Conservation (phyloP, 495 filamentous ascomycete genomes). For the Hypoxylon perforatum region DNA sequence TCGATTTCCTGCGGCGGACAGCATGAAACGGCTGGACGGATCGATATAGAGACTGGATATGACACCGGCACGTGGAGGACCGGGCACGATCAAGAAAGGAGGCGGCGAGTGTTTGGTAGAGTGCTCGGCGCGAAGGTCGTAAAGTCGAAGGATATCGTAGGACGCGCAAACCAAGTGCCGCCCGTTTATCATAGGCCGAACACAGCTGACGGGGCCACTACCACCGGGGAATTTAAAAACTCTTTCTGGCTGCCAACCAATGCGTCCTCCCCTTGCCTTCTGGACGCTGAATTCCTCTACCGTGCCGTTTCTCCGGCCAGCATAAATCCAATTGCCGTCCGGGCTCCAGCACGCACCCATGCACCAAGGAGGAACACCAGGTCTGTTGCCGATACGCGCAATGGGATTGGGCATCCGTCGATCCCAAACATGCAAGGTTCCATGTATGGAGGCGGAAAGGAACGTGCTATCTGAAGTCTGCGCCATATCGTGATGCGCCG, state of each 20-base stretch:
- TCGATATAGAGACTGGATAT: conserved; percentile 87
- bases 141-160: conserved; percentile 92
- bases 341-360: conserved; percentile 98
- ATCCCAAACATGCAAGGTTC: conserved; percentile 92
- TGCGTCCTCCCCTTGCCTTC: conserved; percentile 69
- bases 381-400: conserved; percentile 76
- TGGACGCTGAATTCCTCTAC: conserved; percentile 95
- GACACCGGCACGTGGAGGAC: conserved; percentile 87
- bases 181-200: conserved; percentile 92
- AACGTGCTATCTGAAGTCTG: conserved; percentile 77
- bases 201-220: conserved; percentile 86
- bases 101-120: conserved; percentile 79
- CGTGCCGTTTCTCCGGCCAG: conserved; percentile 89
- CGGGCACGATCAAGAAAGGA: conserved; percentile 93
- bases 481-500: conserved; percentile 49
- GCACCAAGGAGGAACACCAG: conserved; percentile 90
- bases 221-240: conserved; percentile 90
- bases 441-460: conserved; percentile 87
- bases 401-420: conserved; percentile 79
- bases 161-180: conserved; percentile 94
- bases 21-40: conserved; percentile 87
- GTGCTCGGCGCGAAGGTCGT: conserved; percentile 80
- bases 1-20: conserved; percentile 88
- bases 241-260: conserved; percentile 71
- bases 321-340: conserved; percentile 95